phyloP scores from a whole-genome alignment of 805 yeast species.

The Millerago galiae region DNA sequence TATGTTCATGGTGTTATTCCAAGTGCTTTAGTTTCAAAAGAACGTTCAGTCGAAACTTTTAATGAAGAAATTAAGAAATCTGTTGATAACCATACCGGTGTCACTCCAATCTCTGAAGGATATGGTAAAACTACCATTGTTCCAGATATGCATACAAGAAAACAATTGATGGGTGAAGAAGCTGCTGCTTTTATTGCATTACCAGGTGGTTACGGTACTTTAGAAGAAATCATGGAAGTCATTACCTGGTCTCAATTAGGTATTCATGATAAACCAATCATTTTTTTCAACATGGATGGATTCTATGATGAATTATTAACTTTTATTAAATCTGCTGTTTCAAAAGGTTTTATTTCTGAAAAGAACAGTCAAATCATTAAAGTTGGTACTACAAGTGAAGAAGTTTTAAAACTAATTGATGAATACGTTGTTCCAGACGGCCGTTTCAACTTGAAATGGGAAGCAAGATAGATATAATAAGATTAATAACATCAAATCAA shows the following conservation, averaged over 20 bases:
- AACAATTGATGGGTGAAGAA: conserved; percentile 78
- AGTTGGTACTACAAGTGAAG: conserved; percentile 63
- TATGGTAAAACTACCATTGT: conserved; percentile 81
- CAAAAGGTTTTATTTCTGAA: conserved; percentile 60
- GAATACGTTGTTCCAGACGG: conserved; percentile 65
- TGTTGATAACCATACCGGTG: conserved; percentile 59
- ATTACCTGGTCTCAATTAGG: conserved; percentile 90
- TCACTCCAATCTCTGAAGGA: conserved; percentile 46
- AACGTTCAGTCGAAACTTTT: conserved; percentile 42
- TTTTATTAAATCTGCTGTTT: conserved; percentile 55
- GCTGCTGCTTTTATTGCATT: conserved; percentile 84
- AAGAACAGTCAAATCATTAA: conserved; percentile 63
- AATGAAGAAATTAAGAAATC: conserved; percentile 43
- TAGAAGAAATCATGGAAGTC: conserved; percentile 86
- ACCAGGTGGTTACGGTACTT: conserved; percentile 90
- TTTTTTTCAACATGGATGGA: conserved; percentile 71
- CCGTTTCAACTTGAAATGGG: conserved; percentile 70
- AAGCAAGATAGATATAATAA: conserved; percentile 17
- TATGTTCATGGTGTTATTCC: conserved; percentile 84
- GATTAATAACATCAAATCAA: too few species aligned
- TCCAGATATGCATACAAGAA: conserved; percentile 84
- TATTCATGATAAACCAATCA: conserved; percentile 76
- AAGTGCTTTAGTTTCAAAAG: conserved; percentile 70
- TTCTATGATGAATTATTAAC: conserved; percentile 65
- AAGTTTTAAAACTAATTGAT: conserved; percentile 56